These are phyloP conservation scores for Geranium rotundifolium DNA, from an alignment of 345 rosid genomes.

Conservation along the genomic window DNA sequence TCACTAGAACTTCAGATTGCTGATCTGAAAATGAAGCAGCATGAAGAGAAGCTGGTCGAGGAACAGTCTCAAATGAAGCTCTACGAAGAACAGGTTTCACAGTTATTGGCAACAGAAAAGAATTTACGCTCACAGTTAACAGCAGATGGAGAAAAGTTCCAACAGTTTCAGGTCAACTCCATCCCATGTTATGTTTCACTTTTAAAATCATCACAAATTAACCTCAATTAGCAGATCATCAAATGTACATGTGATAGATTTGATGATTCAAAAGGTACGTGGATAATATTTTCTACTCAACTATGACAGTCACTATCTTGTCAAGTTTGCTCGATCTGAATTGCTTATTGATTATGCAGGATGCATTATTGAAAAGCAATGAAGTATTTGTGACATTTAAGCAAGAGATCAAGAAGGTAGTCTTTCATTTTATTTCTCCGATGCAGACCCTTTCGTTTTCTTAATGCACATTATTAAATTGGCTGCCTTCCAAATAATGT, in stretches of 20 bases:
- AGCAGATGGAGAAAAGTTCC: conserved; percentile 90
- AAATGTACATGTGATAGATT: background rate
- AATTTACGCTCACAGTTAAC: conserved; percentile 73
- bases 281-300: background rate
- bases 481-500: background rate
- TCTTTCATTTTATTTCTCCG: background rate
- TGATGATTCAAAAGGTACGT: background rate
- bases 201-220: background rate
- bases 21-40: conserved; percentile 67
- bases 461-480: background rate
- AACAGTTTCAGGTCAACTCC: conserved; percentile 71
- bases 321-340: conserved; percentile 5
- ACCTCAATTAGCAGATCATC: background rate
- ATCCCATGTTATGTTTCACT: background rate
- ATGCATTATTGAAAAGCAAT: conserved; percentile 83
- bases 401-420: conserved; percentile 91
- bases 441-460: background rate
- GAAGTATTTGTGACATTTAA: conserved; percentile 89
- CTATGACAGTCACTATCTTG: background rate
- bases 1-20: conserved; percentile 71
- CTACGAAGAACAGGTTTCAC: conserved; percentile 82
- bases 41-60: conserved; percentile 69
- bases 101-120: conserved; percentile 76
- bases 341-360: conserved; percentile 36
- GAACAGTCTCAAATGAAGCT: conserved; percentile 87